Conservation (phyloP, 2,329 filamentous ascomycete genomes). For the Ceratocystis harringtonii region DNA sequence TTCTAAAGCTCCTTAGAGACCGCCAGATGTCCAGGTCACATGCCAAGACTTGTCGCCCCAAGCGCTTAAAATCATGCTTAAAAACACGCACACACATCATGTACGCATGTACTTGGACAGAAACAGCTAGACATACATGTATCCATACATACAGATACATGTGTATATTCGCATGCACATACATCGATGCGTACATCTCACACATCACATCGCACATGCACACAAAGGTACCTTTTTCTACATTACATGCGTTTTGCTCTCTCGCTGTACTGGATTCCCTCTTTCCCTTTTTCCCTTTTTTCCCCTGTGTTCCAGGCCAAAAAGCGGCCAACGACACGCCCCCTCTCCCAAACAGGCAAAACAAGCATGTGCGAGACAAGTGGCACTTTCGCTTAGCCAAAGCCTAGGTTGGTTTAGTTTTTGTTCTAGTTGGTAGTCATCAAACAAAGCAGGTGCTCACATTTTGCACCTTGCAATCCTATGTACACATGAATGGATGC, state of each 20-base stretch:
- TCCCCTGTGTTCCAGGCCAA: background rate
- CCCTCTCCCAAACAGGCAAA: background rate
- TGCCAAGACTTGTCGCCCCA: constrained; percentile 32
- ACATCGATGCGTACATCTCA: background rate
- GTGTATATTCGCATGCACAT: background rate
- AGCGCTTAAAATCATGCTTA: constrained; percentile 39
- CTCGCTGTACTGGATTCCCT: too few species aligned
- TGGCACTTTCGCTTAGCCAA: constrained; percentile 3
- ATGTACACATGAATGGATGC: too few species aligned
- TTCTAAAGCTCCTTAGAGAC: background rate
- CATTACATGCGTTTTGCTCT: background rate
- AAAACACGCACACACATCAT: constrained; percentile 20
- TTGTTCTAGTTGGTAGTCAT: too few species aligned
- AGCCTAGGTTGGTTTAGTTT: background rate
- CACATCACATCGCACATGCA: background rate
- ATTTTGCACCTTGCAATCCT: too few species aligned
- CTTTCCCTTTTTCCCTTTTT: background rate
- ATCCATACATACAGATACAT: background rate
- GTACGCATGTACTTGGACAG: background rate
- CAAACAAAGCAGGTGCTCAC: background rate
- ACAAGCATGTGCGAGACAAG: constrained; percentile 4
- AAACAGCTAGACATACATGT: background rate
- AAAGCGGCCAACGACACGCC: background rate
- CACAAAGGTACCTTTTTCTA: background rate
- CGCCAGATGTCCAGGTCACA: constrained; percentile 9